Base-by-base conservation (phyloP, 2,329 filamentous ascomycete species). In the Exophiala mesophila region DNA sequence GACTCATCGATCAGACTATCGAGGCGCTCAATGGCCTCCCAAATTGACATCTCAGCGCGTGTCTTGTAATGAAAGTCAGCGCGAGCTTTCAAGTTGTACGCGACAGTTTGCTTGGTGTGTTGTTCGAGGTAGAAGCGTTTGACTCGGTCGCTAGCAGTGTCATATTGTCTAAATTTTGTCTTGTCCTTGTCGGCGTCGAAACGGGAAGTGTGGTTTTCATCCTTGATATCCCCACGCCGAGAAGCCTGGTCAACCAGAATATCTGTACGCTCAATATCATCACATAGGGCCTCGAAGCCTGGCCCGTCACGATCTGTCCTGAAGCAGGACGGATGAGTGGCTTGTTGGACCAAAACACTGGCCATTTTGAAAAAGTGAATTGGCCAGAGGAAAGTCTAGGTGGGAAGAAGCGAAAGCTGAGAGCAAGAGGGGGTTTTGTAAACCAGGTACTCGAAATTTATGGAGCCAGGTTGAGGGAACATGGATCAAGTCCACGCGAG, bases 11-110 rank as follows among this genome's bases (percentile, higher is more conserved):
- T 85, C 39, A 94, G 76, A 0, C 84, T 88, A 74, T 94, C 87
- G 59, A 94, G 82, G 67, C 88, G 89, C 76, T 94, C 86, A 68
- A 94, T 92, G 15, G 88, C 88, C 63, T 94, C 74, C 88, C 88
- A 94, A 62, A 94, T 75, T 49, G 82, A 83, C 85, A 94, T 87
- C 63, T 84, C 75, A 12, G 83, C 79, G 40, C 84, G 78, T 2
- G 76, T 76, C 48, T 80, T 77, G 52, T 73, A 74, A 63, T 80
- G 70, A 69, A 88, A 86, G 41, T 75, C 69, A 55, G 83, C 80
- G 41, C 88, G 85, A 10, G 85, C 86, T 50, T 81, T 79, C 31
- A 94, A 74, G 71, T 94, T 94, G 75, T 89, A 94, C 7, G 85
- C 35, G 1, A 71, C 67, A 1, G 67, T 71, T 37, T 71, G 68